Conservation (phyloP, 768 basidiomycete species). For the Scleroderma bovista region DNA sequence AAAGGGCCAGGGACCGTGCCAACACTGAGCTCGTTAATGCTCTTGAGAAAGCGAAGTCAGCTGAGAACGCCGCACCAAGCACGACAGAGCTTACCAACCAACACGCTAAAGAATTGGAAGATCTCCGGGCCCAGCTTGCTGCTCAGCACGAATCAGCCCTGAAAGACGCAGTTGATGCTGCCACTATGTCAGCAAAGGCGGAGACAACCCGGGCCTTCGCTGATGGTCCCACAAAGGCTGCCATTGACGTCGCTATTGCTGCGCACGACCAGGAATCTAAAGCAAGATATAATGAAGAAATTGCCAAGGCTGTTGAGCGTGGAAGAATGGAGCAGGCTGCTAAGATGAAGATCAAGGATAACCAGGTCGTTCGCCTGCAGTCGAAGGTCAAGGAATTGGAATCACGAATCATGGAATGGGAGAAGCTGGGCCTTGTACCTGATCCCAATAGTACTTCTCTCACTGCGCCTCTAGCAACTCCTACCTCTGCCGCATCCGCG, state of each 20-base stretch:
- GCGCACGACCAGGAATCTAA: constrained; percentile 45
- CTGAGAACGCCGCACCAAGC: constrained; percentile 10
- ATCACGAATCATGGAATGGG: constrained; percentile 53
- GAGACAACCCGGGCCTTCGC: constrained; percentile 22
- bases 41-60: constrained; percentile 46
- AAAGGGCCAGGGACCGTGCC: constrained; percentile 43
- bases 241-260: constrained; percentile 44
- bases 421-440: constrained; percentile 44
- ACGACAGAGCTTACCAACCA: constrained; percentile 42
- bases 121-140: constrained; percentile 47
- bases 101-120: constrained; percentile 56
- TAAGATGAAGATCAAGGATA: constrained; percentile 67
- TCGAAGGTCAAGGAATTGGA: constrained; percentile 65
- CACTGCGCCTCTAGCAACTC: constrained; percentile 11
- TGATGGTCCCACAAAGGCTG: constrained; percentile 37
- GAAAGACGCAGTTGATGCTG: constrained; percentile 47
- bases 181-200: constrained; percentile 35
- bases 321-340: constrained; percentile 59
- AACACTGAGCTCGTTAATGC: constrained; percentile 48
- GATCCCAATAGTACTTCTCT: constrained; percentile 24
- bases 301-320: constrained; percentile 60
- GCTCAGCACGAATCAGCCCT: constrained; percentile 50
- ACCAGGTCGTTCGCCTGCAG: constrained; percentile 57
- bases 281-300: constrained; percentile 47
- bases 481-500: constrained; percentile 20